Conservation (phyloP, 2,329 filamentous ascomycete genomes). For the Paramyrothecium sp. region DNA sequence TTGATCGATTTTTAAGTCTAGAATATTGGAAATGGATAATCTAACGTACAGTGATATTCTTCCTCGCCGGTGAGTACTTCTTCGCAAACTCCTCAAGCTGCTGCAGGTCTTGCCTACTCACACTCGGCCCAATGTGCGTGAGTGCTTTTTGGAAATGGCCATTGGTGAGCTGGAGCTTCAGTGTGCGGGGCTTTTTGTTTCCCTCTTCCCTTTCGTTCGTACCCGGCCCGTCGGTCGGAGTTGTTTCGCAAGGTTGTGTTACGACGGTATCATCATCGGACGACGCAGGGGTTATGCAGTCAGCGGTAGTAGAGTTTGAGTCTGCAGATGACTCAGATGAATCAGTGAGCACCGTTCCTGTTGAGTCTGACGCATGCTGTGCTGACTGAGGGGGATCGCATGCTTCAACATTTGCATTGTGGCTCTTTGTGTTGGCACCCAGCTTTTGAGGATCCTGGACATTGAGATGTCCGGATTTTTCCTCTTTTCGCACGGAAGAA, state of each 20-base stretch:
- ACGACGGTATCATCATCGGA: not conserved
- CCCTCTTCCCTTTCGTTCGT: too few relatives aligned
- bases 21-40: too few relatives aligned
- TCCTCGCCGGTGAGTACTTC: too few relatives aligned
- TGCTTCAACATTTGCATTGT: not conserved
- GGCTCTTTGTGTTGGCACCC: not conserved
- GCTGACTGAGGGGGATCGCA: not conserved
- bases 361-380: not conserved
- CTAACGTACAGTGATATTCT: too few relatives aligned
- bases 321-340: not conserved
- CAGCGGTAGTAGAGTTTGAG: not conserved
- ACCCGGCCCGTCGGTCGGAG: too few relatives aligned
- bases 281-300: not conserved
- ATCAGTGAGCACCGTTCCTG: too few relatives aligned
- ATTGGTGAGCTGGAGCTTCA: not conserved
- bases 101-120: not conserved
- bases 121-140: not conserved
- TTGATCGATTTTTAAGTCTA: too few relatives aligned
- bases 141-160: not conserved
- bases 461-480: not conserved
- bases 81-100: too few relatives aligned
- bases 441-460: not conserved
- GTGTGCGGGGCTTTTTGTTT: not conserved
- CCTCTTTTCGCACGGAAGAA: not conserved
- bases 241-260: not conserved